Base-by-base conservation (phyloP, 768 basidiomycete genomes). In the Boletales sp. region DNA sequence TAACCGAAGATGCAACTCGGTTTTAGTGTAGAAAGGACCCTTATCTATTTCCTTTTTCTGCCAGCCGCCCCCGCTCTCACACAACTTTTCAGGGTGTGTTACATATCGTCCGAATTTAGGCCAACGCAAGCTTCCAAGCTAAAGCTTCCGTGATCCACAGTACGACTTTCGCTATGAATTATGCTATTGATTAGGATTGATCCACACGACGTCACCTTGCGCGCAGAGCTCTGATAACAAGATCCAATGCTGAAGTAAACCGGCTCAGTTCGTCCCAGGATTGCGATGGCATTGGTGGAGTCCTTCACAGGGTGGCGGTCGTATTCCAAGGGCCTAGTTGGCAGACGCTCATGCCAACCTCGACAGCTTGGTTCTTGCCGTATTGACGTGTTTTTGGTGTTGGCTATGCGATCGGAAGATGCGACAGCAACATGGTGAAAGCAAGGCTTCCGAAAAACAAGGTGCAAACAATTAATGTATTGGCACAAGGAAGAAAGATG, bases 301-400 rank as follows among this genome's bases (percentile, higher is more conserved):
- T n/a, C 9, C 10, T 37, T 40, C 21, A 27, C 40, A 32, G 30
- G 38, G 24, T 50, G 51, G 19, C 36, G 41, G 21, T 27, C 15
- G 47, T 36, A n/a, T 11, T 38, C 15, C 1, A 14, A 37, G 55
- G 47, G 40, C 50, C 34, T n/a, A 39, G 42, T 41, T 48, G 51
- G 41, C 21, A 50, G 45, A 50, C 52, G 42, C 51, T 6, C 49
- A 32, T 29, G 41, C 61, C 61, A 60, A 50, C 18, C 10, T 35
- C 7, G 4, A 50, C 39, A 45, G 51, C 35, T 49, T 45, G 51
- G 40, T 43, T 27, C 29, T 40, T 24, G 37, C 40, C 42, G 27
- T n/a, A 7, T 47, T 41, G 52, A 35, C 12, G 35, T 43, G 38
- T 45, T n/a, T 10, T 7, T n/a, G 10, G n/a, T 5, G 29, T 35